Base-by-base conservation (phyloP, 2,329 filamentous ascomycete species). In the Trichoderma arundinaceum region DNA sequence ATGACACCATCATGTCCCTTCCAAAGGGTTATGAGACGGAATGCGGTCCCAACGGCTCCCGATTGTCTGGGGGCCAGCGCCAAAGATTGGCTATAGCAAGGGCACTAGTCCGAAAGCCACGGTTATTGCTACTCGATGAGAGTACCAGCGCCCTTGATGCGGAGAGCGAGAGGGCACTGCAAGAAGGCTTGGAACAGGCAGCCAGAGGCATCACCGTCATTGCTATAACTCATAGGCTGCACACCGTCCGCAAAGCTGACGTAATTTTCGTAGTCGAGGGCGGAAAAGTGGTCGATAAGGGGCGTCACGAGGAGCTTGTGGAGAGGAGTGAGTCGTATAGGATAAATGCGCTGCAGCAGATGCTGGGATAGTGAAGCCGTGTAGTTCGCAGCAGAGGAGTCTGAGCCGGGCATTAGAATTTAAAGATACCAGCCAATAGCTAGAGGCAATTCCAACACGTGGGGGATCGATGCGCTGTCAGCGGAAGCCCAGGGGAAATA, bases 21-120 rank as follows among this genome's bases (percentile, higher is more conserved):
- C 88, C 88, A 0, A 78, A 89, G 13, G 88, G 88, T 0, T 92
- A 92, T 72, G 77, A 89, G 12, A 91, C 89, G 0, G 83, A 85
- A 67, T 81, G 88, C 32, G 84, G 93, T 7, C 88, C 90, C n/a
- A 89, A 90, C 68, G 91, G 90, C 2, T 89, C 90, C 0, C 84
- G 89, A 22, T 77, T 96, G 2, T 93, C 90, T 0, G 92, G 92
- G 1, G 92, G 92, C 0, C 92, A 96, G 74, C 86, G 89, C 15
- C 92, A 96, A 75, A 85, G 92, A 1, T 77, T 96, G 13, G 88
- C 89, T 0, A 94, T 96, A 72, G 92, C 92, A 0, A 83, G 92
- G 28, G 91, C 92, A 0, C 80, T 94, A 2, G 84, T 93, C 2
- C 84, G 92, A 0, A 84, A 86, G 68, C 92, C 92, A 0, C 84